Conservation (phyloP, 331 rosid genomes). For the Rosa hybrid region DNA sequence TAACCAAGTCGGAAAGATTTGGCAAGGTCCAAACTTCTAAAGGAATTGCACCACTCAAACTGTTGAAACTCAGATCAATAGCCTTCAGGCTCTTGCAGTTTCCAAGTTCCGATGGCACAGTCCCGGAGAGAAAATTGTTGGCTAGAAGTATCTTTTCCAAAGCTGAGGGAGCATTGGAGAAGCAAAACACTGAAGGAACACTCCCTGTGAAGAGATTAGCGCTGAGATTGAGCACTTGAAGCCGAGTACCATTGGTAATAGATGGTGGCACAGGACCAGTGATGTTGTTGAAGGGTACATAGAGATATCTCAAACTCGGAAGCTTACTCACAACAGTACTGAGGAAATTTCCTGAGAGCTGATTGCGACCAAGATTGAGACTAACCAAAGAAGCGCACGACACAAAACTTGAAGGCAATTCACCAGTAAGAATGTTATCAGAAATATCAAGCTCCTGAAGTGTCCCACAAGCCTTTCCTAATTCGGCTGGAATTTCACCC, state of each 20-base stretch:
- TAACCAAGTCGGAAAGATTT: constrained; percentile 50
- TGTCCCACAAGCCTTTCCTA: constrained; percentile 46
- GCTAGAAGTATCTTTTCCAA: constrained; percentile 62
- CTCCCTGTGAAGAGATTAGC: constrained; percentile 52
- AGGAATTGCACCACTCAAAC: constrained; percentile 61
- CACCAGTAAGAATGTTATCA: constrained; percentile 51
- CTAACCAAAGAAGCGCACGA: constrained; percentile 46
- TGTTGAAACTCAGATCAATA: constrained; percentile 69
- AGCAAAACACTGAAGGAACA: constrained; percentile 53
- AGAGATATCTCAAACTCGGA: constrained; percentile 41
- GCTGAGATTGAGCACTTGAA: constrained; percentile 63
- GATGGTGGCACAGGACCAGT: constrained; percentile 58
- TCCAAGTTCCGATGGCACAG: constrained; percentile 53
- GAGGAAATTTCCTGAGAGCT: constrained; percentile 56
- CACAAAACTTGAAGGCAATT: constrained; percentile 47
- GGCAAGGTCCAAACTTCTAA: constrained; percentile 53
- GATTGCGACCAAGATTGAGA: constrained; percentile 60
- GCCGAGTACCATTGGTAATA: constrained; percentile 46
- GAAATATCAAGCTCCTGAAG: constrained; percentile 62
- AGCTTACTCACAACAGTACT: constrained; percentile 44
- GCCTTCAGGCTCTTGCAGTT: constrained; percentile 54
- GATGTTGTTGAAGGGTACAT: constrained; percentile 62
- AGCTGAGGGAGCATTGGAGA: constrained; percentile 19
- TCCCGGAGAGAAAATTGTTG: constrained; percentile 50
- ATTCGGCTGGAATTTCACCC: constrained; percentile 55